phyloP scores from a whole-genome alignment of 345 rosid species.

The Pistacia atlantica region DNA sequence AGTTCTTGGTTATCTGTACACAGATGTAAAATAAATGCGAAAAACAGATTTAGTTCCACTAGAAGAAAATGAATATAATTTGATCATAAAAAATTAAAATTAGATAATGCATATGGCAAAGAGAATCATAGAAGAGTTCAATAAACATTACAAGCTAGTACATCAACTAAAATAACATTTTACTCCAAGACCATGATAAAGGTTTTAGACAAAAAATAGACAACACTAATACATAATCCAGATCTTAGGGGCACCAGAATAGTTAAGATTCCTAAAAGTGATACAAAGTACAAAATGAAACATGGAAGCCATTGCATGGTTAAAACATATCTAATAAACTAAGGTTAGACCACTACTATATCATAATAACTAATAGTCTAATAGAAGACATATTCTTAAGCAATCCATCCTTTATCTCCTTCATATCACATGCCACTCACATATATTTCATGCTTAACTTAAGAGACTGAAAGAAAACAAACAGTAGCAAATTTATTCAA shows the following conservation, averaged over 20 bases:
- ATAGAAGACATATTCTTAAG: too few relatives aligned
- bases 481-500: not conserved
- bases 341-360: not conserved
- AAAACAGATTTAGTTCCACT: not conserved
- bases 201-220: not conserved
- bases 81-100: not conserved
- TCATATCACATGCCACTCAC: not conserved
- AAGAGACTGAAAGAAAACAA: not conserved
- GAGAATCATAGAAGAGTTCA: not conserved
- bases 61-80: not conserved
- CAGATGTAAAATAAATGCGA: not conserved
- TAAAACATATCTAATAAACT: not conserved
- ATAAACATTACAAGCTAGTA: not conserved
- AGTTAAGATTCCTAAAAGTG: not conserved
- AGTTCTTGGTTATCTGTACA: conserved; percentile 42
- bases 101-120: not conserved
- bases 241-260: not conserved
- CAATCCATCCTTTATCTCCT: too few relatives aligned
- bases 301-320: not conserved
- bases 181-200: not conserved
- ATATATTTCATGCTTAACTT: not conserved
- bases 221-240: not conserved
- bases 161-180: not conserved
- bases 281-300: not conserved
- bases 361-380: too few relatives aligned